phyloP scores from a whole-genome alignment of 768 basidiomycete genomes.

The Rhodosporidiobolus odoratus region DNA sequence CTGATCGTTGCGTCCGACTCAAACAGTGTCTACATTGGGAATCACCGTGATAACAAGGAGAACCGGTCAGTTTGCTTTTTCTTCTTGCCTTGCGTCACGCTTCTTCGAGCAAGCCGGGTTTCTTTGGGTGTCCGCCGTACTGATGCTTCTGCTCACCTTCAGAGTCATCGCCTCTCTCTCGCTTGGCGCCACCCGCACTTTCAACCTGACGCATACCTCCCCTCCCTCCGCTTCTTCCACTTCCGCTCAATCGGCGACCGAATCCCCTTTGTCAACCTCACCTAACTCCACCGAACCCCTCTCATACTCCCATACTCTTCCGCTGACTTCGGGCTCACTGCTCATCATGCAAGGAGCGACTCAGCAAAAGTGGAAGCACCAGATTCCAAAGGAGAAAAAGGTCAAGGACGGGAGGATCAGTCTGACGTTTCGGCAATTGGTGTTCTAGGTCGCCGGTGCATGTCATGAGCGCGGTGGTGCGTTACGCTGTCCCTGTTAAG shows the following conservation, averaged over 20 bases:
- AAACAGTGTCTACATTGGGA: slow-evolving; percentile 32
- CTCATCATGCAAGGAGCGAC: slow-evolving; percentile 52
- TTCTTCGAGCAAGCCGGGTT: too few relatives aligned
- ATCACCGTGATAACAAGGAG: slow-evolving; percentile 46
- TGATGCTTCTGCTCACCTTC: background rate
- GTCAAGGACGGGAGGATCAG: slow-evolving; percentile 48
- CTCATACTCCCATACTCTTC: background rate
- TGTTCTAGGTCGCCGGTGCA: too few relatives aligned
- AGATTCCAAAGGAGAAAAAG: slow-evolving; percentile 43
- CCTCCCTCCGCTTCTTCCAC: background rate
- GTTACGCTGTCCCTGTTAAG: too few relatives aligned
- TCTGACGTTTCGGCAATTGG: slow-evolving; percentile 50
- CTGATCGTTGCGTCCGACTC: too few relatives aligned
- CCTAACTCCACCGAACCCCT: background rate
- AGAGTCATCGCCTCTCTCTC: slow-evolving; percentile 49
- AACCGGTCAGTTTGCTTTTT: slow-evolving; percentile 41
- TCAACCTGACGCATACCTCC: slow-evolving; percentile 47
- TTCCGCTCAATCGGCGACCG: too few relatives aligned
- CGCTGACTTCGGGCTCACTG: slow-evolving; percentile 48
- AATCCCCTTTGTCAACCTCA: background rate
- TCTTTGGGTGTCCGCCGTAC: background rate
- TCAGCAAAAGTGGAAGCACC: slow-evolving; percentile 51
- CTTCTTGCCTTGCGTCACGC: background rate
- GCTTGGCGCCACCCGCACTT: slow-evolving; percentile 49
- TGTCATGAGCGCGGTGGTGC: too few relatives aligned